phyloP scores from a whole-genome alignment of 2,329 filamentous ascomycete genomes.

The Colletotrichum chlorophyti region DNA sequence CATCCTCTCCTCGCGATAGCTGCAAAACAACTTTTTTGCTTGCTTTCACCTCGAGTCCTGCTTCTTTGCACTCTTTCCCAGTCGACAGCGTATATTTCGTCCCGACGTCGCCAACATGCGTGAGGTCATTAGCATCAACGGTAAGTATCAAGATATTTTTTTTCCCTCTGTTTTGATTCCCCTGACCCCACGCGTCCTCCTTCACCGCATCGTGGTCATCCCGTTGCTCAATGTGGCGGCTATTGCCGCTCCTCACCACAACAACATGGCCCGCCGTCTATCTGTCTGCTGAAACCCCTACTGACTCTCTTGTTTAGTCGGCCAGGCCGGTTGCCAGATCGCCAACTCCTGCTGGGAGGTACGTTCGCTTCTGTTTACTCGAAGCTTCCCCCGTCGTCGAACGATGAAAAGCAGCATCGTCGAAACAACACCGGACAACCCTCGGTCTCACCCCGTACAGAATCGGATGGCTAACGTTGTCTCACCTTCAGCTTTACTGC shows the following conservation, averaged over 20 bases:
- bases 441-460: neutral
- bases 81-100: conserved; percentile 32
- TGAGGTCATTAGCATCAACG: conserved; percentile 99
- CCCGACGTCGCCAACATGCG: conserved; percentile 74
- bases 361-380: conserved; percentile 52
- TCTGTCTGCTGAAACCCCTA: neutral
- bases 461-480: neutral
- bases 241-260: conserved; percentile 31
- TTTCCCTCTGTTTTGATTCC: conserved; percentile 35
- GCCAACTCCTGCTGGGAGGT: conserved; percentile 99
- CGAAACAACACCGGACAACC: neutral
- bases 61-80: conserved; percentile 23
- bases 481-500: conserved; percentile 84
- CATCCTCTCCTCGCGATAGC: conserved; percentile 28
- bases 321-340: conserved; percentile 99
- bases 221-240: conserved; percentile 14
- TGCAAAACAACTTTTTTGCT: conserved; percentile 23
- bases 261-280: conserved; percentile 24
- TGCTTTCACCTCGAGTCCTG: conserved; percentile 15
- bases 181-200: conserved; percentile 44
- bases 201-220: conserved; percentile 52
- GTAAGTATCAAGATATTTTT: too few relatives aligned
- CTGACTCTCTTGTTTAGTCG: conserved; percentile 76
- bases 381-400: neutral
- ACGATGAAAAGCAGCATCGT: neutral